Evolutionary conservation across 805 yeast genomes (phyloP), one percentile per base, ranked within the genome.

Genomic region (Jamesozyma spencerorum): DNA sequence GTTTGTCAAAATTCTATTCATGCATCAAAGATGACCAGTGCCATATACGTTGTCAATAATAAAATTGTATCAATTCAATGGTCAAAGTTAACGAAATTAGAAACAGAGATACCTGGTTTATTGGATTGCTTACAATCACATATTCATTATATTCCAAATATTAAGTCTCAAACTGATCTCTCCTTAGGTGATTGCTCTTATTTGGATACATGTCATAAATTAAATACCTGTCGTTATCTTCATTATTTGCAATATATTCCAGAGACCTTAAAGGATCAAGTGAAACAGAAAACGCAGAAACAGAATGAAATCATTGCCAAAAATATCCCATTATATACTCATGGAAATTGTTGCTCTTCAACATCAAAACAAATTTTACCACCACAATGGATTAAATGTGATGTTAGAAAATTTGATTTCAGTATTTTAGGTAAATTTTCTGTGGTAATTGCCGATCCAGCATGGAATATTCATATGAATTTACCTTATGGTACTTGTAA

Each of bases 391-490:
- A 84, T 88, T 45, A 74, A 76, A 42, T 85, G 95, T 58, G 95
- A 88, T 61, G 79, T 88, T 15, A 68, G 86, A 27, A 68, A 72
- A 37, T 68, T 88, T 41, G 87, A 90, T 48, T 78, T 90, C 51
- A 63, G 58, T 18, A 63, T 75, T 5, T 61, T 88, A 42, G 96
- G 97, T 2, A 78, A 81, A 62, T 84, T 84, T 64, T 87, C 81
- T 31, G 86, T 80, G 2, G 77, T 88, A 11, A 75, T 90, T 40
- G 90, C 95, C 0, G 97, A 88, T 59, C 96, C 96, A 3, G 92
- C 96, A 6, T 88, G 97, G 97, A 88, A 86, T 48, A 88, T 88
- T 47, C 96, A 88, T 63, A 87, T 85, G 88, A 81, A 83, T 41
- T 60, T 76, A 43, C 86, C 86, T 4, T 79, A 81, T 57, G 84